These are phyloP conservation scores for Naganishia randhawae DNA, from an alignment of 768 basidiomycete species.

Conservation along the genomic window DNA sequence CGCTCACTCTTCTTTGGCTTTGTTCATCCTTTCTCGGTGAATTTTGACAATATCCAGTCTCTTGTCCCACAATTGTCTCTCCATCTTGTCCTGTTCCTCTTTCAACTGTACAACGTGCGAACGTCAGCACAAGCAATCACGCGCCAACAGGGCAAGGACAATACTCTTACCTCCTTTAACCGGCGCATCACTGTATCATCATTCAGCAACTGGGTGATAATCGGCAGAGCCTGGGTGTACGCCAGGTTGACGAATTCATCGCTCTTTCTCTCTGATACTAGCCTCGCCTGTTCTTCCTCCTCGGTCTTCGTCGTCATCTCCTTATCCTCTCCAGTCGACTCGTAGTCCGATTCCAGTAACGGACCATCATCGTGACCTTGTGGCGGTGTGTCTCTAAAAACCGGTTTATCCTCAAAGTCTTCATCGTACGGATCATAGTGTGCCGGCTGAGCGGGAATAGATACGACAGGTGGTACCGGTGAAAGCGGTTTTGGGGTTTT, in stretches of 20 bases:
- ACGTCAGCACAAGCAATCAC: neutral
- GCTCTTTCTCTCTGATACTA: neutral
- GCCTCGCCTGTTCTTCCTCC: neutral
- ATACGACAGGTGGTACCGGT: neutral
- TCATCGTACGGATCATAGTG: slow-evolving; percentile 10
- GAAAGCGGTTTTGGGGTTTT: neutral
- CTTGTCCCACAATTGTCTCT: slow-evolving; percentile 12
- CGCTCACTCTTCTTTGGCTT: slow-evolving; percentile 12
- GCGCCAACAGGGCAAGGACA: neutral
- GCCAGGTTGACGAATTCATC: slow-evolving; percentile 14
- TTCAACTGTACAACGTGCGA: neutral
- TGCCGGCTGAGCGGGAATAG: neutral
- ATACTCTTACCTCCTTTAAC: slow-evolving; percentile 1
- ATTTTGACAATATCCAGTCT: slow-evolving; percentile 16
- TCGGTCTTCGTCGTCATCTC: neutral
- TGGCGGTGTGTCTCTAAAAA: neutral
- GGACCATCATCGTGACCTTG: neutral
- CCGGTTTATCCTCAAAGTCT: neutral
- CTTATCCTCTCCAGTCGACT: neutral
- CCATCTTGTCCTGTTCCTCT: slow-evolving; percentile 16
- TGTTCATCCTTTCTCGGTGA: neutral
- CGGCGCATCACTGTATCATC: slow-evolving; percentile 1
- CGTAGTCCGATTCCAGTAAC: neutral
- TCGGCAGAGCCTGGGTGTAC: neutral
- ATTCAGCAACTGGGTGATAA: neutral